Evolutionary conservation across 345 rosid genomes (phyloP).

Genomic region (Sisymbrium altissimum): DNA sequence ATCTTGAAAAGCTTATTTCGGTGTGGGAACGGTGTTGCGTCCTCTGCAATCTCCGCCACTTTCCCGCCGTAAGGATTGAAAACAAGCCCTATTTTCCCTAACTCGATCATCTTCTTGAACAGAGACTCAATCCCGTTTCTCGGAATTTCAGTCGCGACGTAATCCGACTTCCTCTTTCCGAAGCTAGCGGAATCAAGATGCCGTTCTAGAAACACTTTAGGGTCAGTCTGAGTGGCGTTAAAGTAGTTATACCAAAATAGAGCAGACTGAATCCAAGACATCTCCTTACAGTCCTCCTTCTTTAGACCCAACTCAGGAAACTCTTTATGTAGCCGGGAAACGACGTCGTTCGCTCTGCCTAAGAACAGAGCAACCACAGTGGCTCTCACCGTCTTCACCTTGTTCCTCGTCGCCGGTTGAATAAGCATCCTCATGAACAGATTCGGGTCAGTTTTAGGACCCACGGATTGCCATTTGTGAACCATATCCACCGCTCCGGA

Average conservation of each 20-base stretch:
- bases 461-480: constrained; percentile 48
- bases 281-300: constrained; percentile 43
- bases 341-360: constrained; percentile 41
- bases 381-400: constrained; percentile 39
- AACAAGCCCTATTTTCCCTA: constrained; percentile 47
- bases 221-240: constrained; percentile 32
- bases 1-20: constrained; percentile 56
- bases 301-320: constrained; percentile 51
- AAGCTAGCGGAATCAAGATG: constrained; percentile 26
- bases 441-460: constrained; percentile 42
- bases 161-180: constrained; percentile 76
- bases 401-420: constrained; percentile 44
- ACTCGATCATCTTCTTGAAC: constrained; percentile 47
- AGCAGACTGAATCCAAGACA: constrained; percentile 58
- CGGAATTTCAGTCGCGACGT: constrained; percentile 40
- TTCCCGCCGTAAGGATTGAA: constrained; percentile 63
- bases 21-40: constrained; percentile 57
- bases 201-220: constrained; percentile 42
- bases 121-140: constrained; percentile 35
- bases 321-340: constrained; percentile 34
- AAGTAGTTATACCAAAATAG: constrained; percentile 44
- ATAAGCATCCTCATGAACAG: constrained; percentile 67
- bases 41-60: constrained; percentile 40
- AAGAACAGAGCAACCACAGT: constrained; percentile 40
- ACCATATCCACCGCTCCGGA: constrained; percentile 42